Evolutionary conservation across 306 rosid species (phyloP).

Genomic region (Quercus cerris): DNA sequence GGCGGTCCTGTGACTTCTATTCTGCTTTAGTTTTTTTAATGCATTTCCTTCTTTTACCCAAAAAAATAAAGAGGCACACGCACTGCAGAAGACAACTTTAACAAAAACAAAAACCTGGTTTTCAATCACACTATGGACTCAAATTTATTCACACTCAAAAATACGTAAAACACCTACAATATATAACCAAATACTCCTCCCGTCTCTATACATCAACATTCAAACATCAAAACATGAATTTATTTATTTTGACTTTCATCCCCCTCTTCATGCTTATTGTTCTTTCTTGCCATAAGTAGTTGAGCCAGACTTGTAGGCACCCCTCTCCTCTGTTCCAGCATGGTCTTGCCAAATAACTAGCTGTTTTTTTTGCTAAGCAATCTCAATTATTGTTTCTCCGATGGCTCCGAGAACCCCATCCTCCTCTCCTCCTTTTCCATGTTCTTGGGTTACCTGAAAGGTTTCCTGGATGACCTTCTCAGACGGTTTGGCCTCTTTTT

Average conservation of each 20-base stretch:
- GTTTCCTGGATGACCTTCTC: not conserved
- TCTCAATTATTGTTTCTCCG: constrained; percentile 63
- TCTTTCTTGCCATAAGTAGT: constrained; percentile 13
- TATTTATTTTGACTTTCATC: not conserved
- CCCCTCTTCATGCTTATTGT: not conserved
- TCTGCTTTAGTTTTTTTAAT: no score
- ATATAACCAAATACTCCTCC: not conserved
- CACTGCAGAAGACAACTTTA: not conserved
- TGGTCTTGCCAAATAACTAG: constrained; percentile 44
- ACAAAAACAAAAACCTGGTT: constrained; percentile 3
- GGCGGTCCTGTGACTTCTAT: no score
- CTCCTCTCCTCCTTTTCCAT: constrained; percentile 7
- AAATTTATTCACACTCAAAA: constrained; percentile 21
- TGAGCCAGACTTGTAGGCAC: not conserved
- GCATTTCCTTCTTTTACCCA: no score
- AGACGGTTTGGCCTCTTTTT: not conserved
- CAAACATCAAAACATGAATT: not conserved
- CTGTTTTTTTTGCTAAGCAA: constrained; percentile 51
- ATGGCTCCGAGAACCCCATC: constrained; percentile 42
- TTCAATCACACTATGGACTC: not conserved
- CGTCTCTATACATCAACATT: not conserved
- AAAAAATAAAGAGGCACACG: no score
- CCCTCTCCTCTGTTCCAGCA: not conserved
- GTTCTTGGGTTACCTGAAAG: constrained; percentile 18
- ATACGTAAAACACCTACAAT: not conserved